Evolutionary conservation across 306 rosid species (phyloP).

Genomic region (Sicyos edulis): DNA sequence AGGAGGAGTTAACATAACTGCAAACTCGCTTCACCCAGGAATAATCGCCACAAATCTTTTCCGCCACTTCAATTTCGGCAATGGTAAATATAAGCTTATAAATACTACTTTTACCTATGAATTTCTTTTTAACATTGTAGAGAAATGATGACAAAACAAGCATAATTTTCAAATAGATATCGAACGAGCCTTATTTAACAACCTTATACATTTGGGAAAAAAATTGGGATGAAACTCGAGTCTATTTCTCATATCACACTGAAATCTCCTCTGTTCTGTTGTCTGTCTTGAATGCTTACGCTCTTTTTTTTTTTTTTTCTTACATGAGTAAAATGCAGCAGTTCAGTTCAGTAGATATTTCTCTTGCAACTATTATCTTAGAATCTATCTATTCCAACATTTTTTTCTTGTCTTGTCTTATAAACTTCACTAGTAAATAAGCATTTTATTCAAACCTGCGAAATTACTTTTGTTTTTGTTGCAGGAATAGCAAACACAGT

Average conservation of each 20-base stretch:
- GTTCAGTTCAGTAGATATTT: neutral
- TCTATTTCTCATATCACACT: neutral
- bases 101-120: too few relatives aligned
- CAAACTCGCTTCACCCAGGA: slow-evolving; percentile 93
- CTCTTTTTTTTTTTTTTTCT: neutral
- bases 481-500: slow-evolving; percentile 40
- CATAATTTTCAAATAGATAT: neutral
- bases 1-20: slow-evolving; percentile 54
- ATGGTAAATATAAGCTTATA: slow-evolving; percentile 34
- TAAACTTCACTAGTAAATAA: neutral
- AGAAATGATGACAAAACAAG: neutral
- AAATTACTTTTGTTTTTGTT: slow-evolving; percentile 20
- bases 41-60: slow-evolving; percentile 55
- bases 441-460: neutral
- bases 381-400: neutral
- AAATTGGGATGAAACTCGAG: neutral
- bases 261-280: neutral
- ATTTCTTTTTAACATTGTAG: too few relatives aligned
- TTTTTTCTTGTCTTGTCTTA: neutral
- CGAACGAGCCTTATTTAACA: neutral
- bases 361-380: neutral
- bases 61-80: slow-evolving; percentile 33
- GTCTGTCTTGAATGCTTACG: neutral
- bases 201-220: neutral
- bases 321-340: neutral